These are phyloP conservation scores for Clathrospora elynae DNA, from an alignment of 2,329 filamentous ascomycete species.

Conservation along the genomic window DNA sequence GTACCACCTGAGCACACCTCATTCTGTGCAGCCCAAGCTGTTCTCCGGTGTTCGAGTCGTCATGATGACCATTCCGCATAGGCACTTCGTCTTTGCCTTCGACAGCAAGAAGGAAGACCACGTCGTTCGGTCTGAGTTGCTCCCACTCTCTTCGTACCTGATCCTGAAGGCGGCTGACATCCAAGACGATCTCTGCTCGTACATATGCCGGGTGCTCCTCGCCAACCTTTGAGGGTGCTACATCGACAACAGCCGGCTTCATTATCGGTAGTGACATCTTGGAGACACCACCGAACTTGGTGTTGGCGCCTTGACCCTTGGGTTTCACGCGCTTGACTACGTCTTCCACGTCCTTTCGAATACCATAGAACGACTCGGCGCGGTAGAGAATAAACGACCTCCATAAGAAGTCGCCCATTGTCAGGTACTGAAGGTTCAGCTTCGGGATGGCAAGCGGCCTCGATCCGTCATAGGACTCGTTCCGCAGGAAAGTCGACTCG, in stretches of 20 bases:
- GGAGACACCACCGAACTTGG: slow-evolving; percentile 79
- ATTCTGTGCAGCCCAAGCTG: slow-evolving; percentile 71
- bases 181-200: slow-evolving; percentile 81
- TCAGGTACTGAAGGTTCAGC: slow-evolving; percentile 92
- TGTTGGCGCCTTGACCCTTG: slow-evolving; percentile 66
- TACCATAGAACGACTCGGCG: slow-evolving; percentile 90
- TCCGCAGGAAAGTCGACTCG: slow-evolving; percentile 75
- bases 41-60: slow-evolving; percentile 57
- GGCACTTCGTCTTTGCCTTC: slow-evolving; percentile 62
- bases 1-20: slow-evolving; percentile 82
- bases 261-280: slow-evolving; percentile 89
- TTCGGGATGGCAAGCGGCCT: slow-evolving; percentile 89
- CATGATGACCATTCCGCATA: slow-evolving; percentile 61
- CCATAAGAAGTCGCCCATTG: slow-evolving; percentile 96
- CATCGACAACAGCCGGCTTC: slow-evolving; percentile 85
- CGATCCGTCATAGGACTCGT: slow-evolving; percentile 86
- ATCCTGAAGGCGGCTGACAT: slow-evolving; percentile 78
- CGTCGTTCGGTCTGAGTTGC: slow-evolving; percentile 80
- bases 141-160: slow-evolving; percentile 88
- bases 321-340: slow-evolving; percentile 80
- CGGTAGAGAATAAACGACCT: slow-evolving; percentile 87
- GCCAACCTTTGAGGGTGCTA: slow-evolving; percentile 81
- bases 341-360: slow-evolving; percentile 87
- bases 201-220: slow-evolving; percentile 82
- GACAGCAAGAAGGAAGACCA: slow-evolving; percentile 83